Conservation (phyloP, 176 grass and related monocot genomes). For the Ensete glaucum region DNA sequence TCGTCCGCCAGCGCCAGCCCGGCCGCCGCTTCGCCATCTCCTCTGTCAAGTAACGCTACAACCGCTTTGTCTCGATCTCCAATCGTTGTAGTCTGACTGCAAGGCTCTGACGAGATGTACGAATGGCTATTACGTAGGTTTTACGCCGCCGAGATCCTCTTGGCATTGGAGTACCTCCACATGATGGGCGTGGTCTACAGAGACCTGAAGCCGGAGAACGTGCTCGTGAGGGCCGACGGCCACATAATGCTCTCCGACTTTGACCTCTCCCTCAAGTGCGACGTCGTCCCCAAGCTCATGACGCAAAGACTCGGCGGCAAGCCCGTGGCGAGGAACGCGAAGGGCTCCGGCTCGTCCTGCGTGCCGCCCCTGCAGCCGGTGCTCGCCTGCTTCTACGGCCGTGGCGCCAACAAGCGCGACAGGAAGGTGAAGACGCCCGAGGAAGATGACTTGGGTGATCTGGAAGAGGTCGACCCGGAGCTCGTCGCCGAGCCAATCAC, state of each 20-base stretch:
- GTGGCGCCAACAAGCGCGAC: slow-evolving; percentile 41
- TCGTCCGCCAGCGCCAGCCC: slow-evolving; percentile 63
- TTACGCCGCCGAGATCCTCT: slow-evolving; percentile 71
- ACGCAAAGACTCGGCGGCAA: slow-evolving; percentile 13
- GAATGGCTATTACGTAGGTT: slow-evolving; percentile 36
- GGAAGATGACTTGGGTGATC: not conserved
- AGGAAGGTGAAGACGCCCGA: not conserved
- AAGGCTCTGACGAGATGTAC: not conserved
- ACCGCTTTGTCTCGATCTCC: slow-evolving; percentile 24
- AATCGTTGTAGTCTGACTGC: too few species aligned
- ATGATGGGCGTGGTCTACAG: slow-evolving; percentile 98
- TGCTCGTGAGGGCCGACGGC: slow-evolving; percentile 70
- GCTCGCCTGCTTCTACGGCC: slow-evolving; percentile 64
- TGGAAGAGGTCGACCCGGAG: slow-evolving; percentile 27
- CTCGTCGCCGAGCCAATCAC: slow-evolving; percentile 74
- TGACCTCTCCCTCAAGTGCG: slow-evolving; percentile 81
- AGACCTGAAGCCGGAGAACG: slow-evolving; percentile 91
- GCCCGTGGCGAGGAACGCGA: slow-evolving; percentile 19
- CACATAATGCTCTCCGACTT: slow-evolving; percentile 99
- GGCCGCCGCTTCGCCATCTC: slow-evolving; percentile 52
- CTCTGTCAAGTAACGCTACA: slow-evolving; percentile 31
- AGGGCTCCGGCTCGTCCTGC: slow-evolving; percentile 28
- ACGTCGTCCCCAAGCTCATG: slow-evolving; percentile 64
- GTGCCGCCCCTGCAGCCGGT: slow-evolving; percentile 81
- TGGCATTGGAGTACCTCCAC: slow-evolving; percentile 89